These are phyloP conservation scores for Colletotrichum spinosum DNA, from an alignment of 2,329 filamentous ascomycete species.

Conservation along the genomic window DNA sequence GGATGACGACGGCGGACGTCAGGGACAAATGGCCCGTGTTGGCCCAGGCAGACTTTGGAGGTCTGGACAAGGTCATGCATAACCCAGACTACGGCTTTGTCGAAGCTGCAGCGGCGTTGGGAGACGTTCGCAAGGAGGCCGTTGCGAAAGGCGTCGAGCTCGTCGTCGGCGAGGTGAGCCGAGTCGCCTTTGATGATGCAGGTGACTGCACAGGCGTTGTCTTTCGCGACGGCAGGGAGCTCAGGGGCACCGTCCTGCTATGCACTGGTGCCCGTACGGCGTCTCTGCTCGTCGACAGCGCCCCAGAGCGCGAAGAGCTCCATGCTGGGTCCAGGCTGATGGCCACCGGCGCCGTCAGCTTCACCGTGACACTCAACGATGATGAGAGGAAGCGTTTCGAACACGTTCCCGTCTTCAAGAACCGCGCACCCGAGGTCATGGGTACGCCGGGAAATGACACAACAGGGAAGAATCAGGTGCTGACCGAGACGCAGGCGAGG, in stretches of 20 bases:
- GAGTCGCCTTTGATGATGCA: conserved; percentile 58
- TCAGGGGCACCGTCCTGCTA: conserved; percentile 64
- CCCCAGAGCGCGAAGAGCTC: conserved; percentile 59
- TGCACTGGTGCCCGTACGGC: conserved; percentile 69
- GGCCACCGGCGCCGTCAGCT: conserved; percentile 65
- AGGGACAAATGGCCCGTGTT: conserved; percentile 67
- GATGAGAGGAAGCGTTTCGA: conserved; percentile 60
- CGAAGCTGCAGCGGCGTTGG: conserved; percentile 67
- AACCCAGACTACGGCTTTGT: conserved; percentile 71
- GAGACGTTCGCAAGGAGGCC: conserved; percentile 63
- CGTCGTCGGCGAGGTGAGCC: conserved; percentile 60
- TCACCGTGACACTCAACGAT: conserved; percentile 51
- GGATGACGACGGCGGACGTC: conserved; percentile 62
- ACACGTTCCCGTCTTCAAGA: conserved; percentile 65
- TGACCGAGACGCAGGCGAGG: conserved; percentile 47
- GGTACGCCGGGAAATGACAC: conserved; percentile 45
- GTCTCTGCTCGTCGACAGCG: conserved; percentile 63
- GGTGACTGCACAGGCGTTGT: conserved; percentile 62
- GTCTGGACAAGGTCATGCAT: conserved; percentile 65
- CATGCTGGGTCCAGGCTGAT: conserved; percentile 65
- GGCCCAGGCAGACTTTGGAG: conserved; percentile 66
- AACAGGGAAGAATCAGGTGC: conserved; percentile 13
- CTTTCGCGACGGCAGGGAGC: conserved; percentile 56
- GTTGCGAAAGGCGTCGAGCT: conserved; percentile 67
- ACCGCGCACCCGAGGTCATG: conserved; percentile 54